phyloP scores from a whole-genome alignment of 768 basidiomycete species.

The Russula vinacea region DNA sequence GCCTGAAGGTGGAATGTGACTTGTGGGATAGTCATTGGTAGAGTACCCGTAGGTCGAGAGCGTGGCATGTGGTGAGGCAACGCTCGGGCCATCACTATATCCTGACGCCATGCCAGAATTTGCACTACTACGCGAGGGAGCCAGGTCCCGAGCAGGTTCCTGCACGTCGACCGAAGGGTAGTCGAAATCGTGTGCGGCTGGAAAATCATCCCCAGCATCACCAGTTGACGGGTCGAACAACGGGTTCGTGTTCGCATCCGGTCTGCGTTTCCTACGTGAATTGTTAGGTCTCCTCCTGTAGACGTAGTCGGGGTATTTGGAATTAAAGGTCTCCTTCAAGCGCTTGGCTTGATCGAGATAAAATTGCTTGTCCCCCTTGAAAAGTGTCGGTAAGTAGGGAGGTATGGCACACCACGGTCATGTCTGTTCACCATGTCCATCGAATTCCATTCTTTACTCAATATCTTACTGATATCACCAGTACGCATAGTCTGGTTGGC shows the following conservation, averaged over 20 bases:
- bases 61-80: conserved; percentile 26
- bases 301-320: conserved; percentile 85
- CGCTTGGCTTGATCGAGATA: conserved; percentile 85
- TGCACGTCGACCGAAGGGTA: conserved; percentile 43
- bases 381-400: conserved; percentile 17
- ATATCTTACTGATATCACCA: conserved; percentile 84
- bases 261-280: conserved; percentile 60
- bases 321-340: conserved; percentile 81
- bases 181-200: conserved; percentile 31
- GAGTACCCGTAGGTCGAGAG: conserved; percentile 22
- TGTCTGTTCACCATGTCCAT: conserved; percentile 62
- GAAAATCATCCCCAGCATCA: conserved; percentile 37
- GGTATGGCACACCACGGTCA: conserved; percentile 14
- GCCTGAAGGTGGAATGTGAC: conserved; percentile 23
- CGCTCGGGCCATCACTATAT: conserved; percentile 28
- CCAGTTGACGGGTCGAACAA: conserved; percentile 37
- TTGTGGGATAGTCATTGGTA: conserved; percentile 25
- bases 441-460: conserved; percentile 81
- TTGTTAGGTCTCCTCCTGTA: conserved; percentile 87
- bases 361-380: conserved; percentile 76
- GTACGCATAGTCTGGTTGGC: conserved; percentile 88
- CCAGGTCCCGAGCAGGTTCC: conserved; percentile 31
- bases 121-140: conserved; percentile 32
- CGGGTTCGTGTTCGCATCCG: conserved; percentile 37
- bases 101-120: conserved; percentile 23